Percentiles rank a stretch among this genome's conserved stretches.
Evolutionary conservation across 148 eudicot genomes (phyloP).

Genomic region (Silene conica): DNA sequence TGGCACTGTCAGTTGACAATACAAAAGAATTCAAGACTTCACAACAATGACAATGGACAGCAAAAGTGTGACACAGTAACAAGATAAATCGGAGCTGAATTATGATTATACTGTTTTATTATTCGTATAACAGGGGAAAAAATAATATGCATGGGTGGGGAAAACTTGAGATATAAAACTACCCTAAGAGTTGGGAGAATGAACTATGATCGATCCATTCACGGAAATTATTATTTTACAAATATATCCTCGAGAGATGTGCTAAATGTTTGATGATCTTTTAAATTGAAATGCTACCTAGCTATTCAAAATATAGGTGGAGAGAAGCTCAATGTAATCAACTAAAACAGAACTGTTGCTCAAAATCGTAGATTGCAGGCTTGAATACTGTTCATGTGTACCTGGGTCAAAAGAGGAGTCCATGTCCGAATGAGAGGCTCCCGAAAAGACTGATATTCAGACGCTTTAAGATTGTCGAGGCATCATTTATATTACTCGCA

Average conservation of each 20-base stretch:
- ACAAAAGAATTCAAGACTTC: neutral
- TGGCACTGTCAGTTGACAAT: neutral
- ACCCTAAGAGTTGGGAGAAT: neutral
- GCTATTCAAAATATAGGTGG: neutral
- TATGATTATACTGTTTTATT: neutral
- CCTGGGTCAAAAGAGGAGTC: neutral
- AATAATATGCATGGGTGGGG: neutral
- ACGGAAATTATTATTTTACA: neutral
- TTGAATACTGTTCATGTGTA: neutral
- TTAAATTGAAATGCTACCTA: neutral
- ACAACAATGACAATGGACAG: neutral
- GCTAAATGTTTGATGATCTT: neutral
- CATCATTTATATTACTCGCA: neutral
- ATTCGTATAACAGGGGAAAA: neutral
- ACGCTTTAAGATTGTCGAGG: neutral
- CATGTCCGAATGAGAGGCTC: neutral
- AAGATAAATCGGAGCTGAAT: neutral
- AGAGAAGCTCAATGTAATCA: neutral
- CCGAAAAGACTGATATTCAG: neutral
- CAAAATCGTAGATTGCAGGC: neutral
- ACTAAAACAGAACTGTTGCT: neutral
- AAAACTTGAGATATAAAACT: neutral
- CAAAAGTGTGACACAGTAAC: neutral
- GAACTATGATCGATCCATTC: slow-evolving; percentile 1
- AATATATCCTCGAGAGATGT: neutral